Evolutionary conservation across 306 rosid species (phyloP).

Genomic region (Fragaria nilgerrensis): DNA sequence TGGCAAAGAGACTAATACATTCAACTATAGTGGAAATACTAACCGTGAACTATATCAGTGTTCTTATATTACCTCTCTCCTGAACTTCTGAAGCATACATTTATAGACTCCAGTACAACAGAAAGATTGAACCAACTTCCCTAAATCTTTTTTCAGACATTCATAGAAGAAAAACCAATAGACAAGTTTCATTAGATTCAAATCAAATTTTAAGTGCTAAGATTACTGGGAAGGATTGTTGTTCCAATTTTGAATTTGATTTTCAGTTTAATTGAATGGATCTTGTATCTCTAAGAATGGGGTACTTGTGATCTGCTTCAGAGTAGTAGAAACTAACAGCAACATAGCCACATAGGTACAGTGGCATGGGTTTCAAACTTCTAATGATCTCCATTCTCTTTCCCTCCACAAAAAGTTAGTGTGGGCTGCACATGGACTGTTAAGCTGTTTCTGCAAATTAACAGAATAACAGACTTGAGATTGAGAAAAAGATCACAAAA

Average conservation of each 20-base stretch:
- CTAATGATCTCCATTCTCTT: not conserved
- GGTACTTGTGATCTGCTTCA: not conserved
- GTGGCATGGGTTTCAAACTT: not conserved
- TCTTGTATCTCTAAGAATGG: not conserved
- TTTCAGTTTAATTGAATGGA: not conserved
- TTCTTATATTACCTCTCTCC: not conserved
- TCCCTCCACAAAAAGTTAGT: not conserved
- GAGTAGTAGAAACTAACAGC: not conserved
- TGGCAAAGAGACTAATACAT: not conserved
- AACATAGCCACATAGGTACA: not conserved
- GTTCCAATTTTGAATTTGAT: not conserved
- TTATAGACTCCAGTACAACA: too few species aligned
- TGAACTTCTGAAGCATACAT: not conserved
- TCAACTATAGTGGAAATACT: not conserved
- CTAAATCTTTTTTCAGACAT: too few species aligned
- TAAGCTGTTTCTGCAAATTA: not conserved
- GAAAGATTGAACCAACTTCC: too few species aligned
- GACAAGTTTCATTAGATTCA: too few species aligned
- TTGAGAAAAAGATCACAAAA: not conserved
- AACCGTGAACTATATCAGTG: not conserved
- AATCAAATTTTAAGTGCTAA: too few species aligned
- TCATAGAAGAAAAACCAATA: too few species aligned
- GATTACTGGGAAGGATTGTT: too few species aligned
- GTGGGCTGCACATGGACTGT: constrained; percentile 1
- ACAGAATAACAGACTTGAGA: not conserved